Evolutionary conservation across 2,329 filamentous ascomycete species (phyloP).

Genomic region (Alternaria sp.): DNA sequence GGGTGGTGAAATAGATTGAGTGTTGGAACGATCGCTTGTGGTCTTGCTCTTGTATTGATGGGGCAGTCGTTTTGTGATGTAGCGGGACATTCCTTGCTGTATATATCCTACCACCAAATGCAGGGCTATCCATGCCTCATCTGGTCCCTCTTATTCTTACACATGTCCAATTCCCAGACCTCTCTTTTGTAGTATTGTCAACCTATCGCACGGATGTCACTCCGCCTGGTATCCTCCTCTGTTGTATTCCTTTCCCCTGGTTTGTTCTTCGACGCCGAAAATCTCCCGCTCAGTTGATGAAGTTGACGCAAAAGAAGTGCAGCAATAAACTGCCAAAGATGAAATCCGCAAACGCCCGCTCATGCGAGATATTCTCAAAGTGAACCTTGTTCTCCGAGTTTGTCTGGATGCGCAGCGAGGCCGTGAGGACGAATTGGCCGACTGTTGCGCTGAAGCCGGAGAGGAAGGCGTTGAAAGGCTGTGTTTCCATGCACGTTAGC

Average conservation of each 20-base stretch:
- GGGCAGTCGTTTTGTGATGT: neutral
- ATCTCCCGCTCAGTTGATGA: slow-evolving; percentile 80
- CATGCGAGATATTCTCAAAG: slow-evolving; percentile 77
- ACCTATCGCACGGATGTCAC: neutral
- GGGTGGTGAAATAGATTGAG: neutral
- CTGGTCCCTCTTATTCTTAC: neutral
- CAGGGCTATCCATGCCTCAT: neutral
- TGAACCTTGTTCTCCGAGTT: slow-evolving; percentile 80
- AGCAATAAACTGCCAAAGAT: slow-evolving; percentile 92
- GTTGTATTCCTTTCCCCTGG: neutral
- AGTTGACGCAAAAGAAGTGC: slow-evolving; percentile 99
- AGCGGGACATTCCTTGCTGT: neutral
- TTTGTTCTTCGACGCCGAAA: neutral
- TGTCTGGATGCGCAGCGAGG: slow-evolving; percentile 89
- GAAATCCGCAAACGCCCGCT: slow-evolving; percentile 94
- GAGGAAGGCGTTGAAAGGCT: slow-evolving; percentile 99
- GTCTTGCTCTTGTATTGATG: slow-evolving; percentile 1
- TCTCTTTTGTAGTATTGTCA: neutral
- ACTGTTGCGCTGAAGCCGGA: slow-evolving; percentile 94
- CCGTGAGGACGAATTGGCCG: slow-evolving; percentile 95
- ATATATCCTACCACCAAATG: neutral
- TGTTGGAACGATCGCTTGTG: neutral
- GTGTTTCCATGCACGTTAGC: neutral
- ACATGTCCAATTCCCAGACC: neutral
- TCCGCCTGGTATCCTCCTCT: neutral